phyloP scores from a whole-genome alignment of 2,329 filamentous ascomycete species.

The Leptographium galeiforme region DNA sequence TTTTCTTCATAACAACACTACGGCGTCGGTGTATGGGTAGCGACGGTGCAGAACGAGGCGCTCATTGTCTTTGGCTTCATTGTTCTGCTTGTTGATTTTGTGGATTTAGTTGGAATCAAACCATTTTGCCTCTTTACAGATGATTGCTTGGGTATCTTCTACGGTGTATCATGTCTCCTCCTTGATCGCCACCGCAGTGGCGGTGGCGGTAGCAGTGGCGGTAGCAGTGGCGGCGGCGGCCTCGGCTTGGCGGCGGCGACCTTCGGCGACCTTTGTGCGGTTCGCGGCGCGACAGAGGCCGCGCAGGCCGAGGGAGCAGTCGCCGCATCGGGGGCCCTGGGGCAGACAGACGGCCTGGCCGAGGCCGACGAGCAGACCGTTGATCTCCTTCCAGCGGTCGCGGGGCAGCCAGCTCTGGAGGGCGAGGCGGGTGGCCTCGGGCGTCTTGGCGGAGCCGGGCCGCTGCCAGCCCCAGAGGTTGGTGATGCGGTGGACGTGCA shows the following conservation, averaged over 20 bases:
- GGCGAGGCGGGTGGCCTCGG: slow-evolving; percentile 66
- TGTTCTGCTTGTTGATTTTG: neutral
- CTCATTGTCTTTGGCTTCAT: neutral
- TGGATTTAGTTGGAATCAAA: neutral
- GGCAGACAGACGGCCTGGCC: slow-evolving; percentile 80
- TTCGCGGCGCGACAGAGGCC: slow-evolving; percentile 68
- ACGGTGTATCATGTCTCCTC: neutral
- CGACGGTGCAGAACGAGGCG: slow-evolving; percentile 1
- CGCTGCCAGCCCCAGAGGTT: slow-evolving; percentile 85
- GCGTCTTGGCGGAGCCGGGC: slow-evolving; percentile 43
- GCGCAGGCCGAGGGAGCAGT: slow-evolving; percentile 65
- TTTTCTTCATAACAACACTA: neutral
- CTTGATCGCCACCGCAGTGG: neutral
- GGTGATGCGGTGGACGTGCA: slow-evolving; percentile 88
- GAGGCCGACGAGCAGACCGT: slow-evolving; percentile 74
- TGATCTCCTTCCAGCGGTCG: slow-evolving; percentile 86
- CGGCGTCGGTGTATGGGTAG: slow-evolving; percentile 2
- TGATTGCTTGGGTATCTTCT: neutral
- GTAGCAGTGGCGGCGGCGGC: neutral
- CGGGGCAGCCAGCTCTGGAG: slow-evolving; percentile 72
- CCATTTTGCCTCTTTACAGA: no score
- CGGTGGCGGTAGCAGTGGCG: no score
- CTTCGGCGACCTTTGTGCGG: slow-evolving; percentile 45
- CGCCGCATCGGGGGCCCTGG: slow-evolving; percentile 66
- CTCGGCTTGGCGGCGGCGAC: slow-evolving; percentile 31